Conservation (phyloP, 2,329 filamentous ascomycete genomes). For the Fusarium nodosum region DNA sequence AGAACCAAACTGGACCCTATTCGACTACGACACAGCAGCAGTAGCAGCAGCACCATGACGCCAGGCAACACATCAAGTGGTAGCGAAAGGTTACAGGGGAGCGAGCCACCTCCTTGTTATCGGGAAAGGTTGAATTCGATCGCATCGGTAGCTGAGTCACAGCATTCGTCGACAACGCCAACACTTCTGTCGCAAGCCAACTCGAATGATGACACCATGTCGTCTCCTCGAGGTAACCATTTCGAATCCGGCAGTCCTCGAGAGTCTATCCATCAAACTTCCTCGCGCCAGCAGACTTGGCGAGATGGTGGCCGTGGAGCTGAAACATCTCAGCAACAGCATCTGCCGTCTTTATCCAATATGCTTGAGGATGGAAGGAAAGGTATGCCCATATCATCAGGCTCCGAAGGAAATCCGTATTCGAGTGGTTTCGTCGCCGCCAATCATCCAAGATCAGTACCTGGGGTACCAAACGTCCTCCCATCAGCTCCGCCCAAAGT, state of each 20-base stretch:
- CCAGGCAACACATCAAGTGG: slow-evolving; percentile 58
- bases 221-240: slow-evolving; percentile 59
- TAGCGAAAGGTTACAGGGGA: slow-evolving; percentile 63
- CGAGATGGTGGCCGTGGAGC: slow-evolving; percentile 41
- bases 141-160: slow-evolving; percentile 62
- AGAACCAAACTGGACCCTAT: slow-evolving; percentile 61
- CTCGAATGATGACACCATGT: slow-evolving; percentile 59
- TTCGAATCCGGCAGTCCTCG: slow-evolving; percentile 54
- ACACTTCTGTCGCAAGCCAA: slow-evolving; percentile 54
- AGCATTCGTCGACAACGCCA: slow-evolving; percentile 57
- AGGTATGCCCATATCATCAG: slow-evolving; percentile 35
- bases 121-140: slow-evolving; percentile 64
- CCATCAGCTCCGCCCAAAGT: slow-evolving; percentile 49
- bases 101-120: slow-evolving; percentile 62
- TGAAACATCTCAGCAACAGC: slow-evolving; percentile 51
- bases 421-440: slow-evolving; percentile 50
- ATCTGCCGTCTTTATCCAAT: slow-evolving; percentile 63
- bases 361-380: slow-evolving; percentile 59
- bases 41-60: slow-evolving; percentile 55
- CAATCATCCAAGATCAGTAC: slow-evolving; percentile 50
- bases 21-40: slow-evolving; percentile 56
- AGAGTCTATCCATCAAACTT: slow-evolving; percentile 48
- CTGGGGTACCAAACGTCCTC: slow-evolving; percentile 47
- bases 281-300: slow-evolving; percentile 50
- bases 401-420: slow-evolving; percentile 45